phyloP scores from a whole-genome alignment of 2,329 filamentous ascomycete species.

The Sordariomycetes sp. region DNA sequence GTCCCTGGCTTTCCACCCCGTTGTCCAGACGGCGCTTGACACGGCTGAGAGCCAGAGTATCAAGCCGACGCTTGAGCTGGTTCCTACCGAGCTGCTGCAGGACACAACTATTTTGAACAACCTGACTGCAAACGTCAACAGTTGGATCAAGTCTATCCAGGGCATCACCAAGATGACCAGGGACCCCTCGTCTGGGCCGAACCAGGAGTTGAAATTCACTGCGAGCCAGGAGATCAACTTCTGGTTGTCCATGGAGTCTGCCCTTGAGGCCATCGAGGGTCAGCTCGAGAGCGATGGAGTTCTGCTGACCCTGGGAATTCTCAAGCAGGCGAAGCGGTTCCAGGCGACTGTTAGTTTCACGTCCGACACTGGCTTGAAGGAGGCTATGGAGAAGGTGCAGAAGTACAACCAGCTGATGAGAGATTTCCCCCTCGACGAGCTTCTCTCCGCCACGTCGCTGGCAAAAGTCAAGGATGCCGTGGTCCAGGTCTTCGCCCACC shows the following conservation, averaged over 20 bases:
- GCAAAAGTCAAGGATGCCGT: constrained; percentile 82
- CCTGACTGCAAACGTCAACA: constrained; percentile 84
- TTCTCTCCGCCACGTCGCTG: constrained; percentile 82
- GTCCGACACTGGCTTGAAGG: constrained; percentile 89
- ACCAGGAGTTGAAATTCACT: constrained; percentile 40
- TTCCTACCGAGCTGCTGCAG: constrained; percentile 62
- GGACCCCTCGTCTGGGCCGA: constrained; percentile 55
- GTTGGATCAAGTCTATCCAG: constrained; percentile 98
- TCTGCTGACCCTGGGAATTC: constrained; percentile 77
- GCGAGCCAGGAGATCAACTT: constrained; percentile 98
- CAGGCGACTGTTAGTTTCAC: constrained; percentile 95
- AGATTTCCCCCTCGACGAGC: constrained; percentile 90
- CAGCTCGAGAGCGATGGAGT: constrained; percentile 86
- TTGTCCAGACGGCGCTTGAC: constrained; percentile 75
- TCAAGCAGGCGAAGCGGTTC: constrained; percentile 95
- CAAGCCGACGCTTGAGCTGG: constrained; percentile 64
- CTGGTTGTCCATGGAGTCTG: constrained; percentile 94
- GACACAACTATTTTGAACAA: constrained; percentile 91
- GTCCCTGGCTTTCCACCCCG: constrained; percentile 72
- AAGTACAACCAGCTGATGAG: constrained; percentile 99
- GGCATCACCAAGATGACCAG: constrained; percentile 88
- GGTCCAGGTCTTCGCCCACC: constrained; percentile 77
- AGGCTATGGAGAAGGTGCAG: constrained; percentile 89
- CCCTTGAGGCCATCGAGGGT: constrained; percentile 79
- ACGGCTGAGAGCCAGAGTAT: constrained; percentile 54